Evolutionary conservation across 2,329 filamentous ascomycete species (phyloP).

Genomic region (Cucurbitaria berberidis): DNA sequence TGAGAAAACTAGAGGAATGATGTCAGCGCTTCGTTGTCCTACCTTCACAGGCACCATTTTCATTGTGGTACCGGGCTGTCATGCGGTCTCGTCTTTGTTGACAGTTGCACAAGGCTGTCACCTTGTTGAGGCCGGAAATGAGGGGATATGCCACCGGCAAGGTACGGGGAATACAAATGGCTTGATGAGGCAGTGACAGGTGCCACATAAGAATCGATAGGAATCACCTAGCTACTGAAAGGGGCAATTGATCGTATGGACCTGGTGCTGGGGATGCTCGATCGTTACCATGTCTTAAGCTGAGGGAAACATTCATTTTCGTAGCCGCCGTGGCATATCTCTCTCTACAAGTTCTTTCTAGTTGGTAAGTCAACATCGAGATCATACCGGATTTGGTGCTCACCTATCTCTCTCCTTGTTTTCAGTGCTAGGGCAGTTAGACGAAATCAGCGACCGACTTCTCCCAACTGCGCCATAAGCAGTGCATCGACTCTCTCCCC

Average conservation of each 20-base stretch:
- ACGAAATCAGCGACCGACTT: slow-evolving; percentile 3
- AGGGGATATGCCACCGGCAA: background rate
- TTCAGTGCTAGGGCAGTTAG: background rate
- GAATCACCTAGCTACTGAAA: slow-evolving; percentile 27
- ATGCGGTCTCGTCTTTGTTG: background rate
- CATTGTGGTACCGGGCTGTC: background rate
- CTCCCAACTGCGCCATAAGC: slow-evolving; percentile 65
- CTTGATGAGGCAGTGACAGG: slow-evolving; percentile 25
- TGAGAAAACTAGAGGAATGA: background rate
- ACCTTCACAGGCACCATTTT: background rate
- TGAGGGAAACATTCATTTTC: background rate
- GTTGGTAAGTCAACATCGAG: background rate
- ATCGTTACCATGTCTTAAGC: background rate
- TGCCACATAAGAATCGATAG: slow-evolving; percentile 22
- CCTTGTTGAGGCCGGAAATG: background rate
- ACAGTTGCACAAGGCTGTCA: background rate
- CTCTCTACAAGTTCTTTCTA: background rate
- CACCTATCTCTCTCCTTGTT: background rate
- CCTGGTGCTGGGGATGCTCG: slow-evolving; percentile 5
- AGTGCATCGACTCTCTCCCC: slow-evolving; percentile 77
- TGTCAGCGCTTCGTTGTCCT: background rate
- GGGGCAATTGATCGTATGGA: slow-evolving; percentile 13
- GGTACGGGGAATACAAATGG: background rate
- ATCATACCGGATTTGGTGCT: background rate
- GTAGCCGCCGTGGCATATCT: background rate